Evolutionary conservation across 192 early-diverging fungal genomes (phyloP), one percentile per base, ranked within the genome.

Genomic region (Mortierella claussenii): DNA sequence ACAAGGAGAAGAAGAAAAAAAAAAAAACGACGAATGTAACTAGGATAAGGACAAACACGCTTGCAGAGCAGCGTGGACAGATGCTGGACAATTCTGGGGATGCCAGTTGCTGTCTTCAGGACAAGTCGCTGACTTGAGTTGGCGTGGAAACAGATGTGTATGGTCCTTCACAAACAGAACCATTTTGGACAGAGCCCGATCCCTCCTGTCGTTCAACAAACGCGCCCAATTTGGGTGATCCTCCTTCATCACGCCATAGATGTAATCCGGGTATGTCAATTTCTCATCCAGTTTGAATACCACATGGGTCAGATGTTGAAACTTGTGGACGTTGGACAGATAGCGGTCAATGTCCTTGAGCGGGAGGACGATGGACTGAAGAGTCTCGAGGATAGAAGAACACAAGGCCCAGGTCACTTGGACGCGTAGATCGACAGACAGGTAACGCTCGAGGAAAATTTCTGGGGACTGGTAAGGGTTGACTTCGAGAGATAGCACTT

Each of bases 341-440:
- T 62, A 70, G 15, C 51, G 44, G 13, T 23, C 21, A n/a, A 62
- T 40, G 42, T 70, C 68, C 7, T 58, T 56, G 21, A 70, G 27
- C 2, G 68, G 68, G 17, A 70, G 48, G 2, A 52, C 43, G 12
- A 70, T 18, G 15, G 50, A 42, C 27, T 46, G 50, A 23, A 71
- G 32, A 9, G 56, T 50, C 21, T 63, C 68, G 1, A 71, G 31
- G 15, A 49, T 20, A 10, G 59, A 45, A 15, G 11, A 47, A 28
- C 59, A 62, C 6, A 71, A 34, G 0, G 60, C 60, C 68, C 68
- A 63, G 8, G 53, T 56, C n/a, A 71, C 33, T 20, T 56, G 34
- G 20, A 42, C 55, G 2, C 65, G 44, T 4, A 58, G n/a, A 13
- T 49, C 46, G 7, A 67, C 8, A 8, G 54, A 9, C 20, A 67